phyloP scores from a whole-genome alignment of 352 stramenopile genomes.

The Phytophthora sojae region DNA sequence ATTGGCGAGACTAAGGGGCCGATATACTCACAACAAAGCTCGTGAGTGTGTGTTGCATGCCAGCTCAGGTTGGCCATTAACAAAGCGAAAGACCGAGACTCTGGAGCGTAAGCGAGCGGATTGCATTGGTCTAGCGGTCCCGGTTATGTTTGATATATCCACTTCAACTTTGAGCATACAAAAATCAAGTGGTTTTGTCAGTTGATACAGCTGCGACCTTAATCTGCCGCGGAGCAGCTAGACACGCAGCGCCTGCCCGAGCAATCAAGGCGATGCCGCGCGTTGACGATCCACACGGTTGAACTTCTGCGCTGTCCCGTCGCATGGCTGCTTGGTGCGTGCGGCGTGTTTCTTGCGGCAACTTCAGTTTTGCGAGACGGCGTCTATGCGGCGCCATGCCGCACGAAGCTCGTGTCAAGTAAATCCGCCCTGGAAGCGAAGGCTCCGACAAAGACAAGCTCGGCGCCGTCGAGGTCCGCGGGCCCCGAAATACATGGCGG shows the following conservation, averaged over 20 bases:
- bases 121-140: not conserved
- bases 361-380: constrained; percentile 11
- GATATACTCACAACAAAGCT: constrained; percentile 2
- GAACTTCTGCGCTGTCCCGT: constrained; percentile 13
- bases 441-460: constrained; percentile 14
- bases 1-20: not conserved
- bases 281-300: constrained; percentile 8
- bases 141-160: not conserved
- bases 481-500: not conserved
- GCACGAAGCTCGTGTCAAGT: too few species aligned
- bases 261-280: constrained; percentile 11
- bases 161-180: constrained; percentile 32
- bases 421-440: not conserved
- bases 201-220: not conserved
- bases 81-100: constrained; percentile 1
- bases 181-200: not conserved
- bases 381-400: constrained; percentile 2
- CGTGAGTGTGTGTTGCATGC: not conserved
- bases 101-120: constrained; percentile 8
- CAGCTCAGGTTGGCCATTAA: not conserved
- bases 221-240: not conserved
- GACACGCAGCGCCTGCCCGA: constrained; percentile 1
- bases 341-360: constrained; percentile 13
- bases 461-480: constrained; percentile 5
- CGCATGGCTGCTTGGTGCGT: constrained; percentile 19